A percentile compares a stretch with the other conserved stretches of the same genome.
Conservation (phyloP, 257 asterid genomes). For the Plantago major region DNA sequence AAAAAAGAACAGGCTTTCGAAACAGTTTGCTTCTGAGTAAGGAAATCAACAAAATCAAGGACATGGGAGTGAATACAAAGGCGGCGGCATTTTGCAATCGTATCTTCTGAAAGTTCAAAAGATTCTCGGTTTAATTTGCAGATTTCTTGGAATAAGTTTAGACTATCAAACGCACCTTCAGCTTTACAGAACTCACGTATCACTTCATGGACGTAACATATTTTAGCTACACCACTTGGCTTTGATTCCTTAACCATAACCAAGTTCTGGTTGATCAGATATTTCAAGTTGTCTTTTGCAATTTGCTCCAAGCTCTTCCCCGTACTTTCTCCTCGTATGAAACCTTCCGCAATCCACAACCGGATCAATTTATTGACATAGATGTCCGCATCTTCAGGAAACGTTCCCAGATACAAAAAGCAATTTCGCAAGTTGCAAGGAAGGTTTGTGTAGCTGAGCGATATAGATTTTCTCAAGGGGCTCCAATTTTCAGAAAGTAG, state of each 20-base stretch:
- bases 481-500: background rate
- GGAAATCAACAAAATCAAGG: background rate
- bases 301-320: too few species aligned
- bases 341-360: slow-evolving; percentile 1
- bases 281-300: too few species aligned
- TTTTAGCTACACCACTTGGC: background rate
- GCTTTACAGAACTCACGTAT: background rate
- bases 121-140: background rate
- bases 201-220: background rate
- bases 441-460: background rate
- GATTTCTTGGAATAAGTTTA: background rate
- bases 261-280: too few species aligned
- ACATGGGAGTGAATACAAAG: background rate
- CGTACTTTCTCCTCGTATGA: background rate
- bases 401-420: background rate
- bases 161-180: background rate
- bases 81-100: background rate
- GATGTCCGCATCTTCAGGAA: background rate
- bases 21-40: background rate
- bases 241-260: background rate
- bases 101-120: background rate
- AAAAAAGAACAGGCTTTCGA: background rate
- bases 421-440: background rate
- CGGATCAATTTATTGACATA: background rate
- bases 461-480: background rate